Percentiles rank a stretch among this genome's conserved stretches.
Conservation (phyloP, 2,329 filamentous ascomycete species). For the Clarireedia monteithiana region DNA sequence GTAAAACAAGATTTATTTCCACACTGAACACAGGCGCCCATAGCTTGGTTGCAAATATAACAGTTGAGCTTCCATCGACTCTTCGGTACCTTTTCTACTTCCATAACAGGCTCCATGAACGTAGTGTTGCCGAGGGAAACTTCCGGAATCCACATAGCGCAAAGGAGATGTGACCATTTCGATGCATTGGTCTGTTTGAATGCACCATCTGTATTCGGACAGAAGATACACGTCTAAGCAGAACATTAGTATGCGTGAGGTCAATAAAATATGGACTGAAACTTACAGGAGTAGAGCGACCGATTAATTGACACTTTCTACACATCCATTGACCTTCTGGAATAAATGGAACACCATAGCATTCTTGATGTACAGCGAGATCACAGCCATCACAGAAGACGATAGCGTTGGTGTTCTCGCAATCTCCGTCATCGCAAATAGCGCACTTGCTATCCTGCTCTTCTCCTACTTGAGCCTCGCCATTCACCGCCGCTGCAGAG, state of each 20-base stretch:
- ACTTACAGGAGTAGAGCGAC: conserved; percentile 72
- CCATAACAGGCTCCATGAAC: conserved; percentile 97
- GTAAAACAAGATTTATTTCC: conserved; percentile 96
- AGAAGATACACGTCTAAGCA: conserved; percentile 84
- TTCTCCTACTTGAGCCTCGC: conserved; percentile 78
- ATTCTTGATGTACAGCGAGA: conserved; percentile 95
- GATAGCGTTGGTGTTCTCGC: conserved; percentile 97
- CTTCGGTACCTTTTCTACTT: conserved; percentile 94
- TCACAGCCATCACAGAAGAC: conserved; percentile 99
- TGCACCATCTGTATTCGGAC: conserved; percentile 91
- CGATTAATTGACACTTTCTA: conserved; percentile 91
- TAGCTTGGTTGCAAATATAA: conserved; percentile 94
- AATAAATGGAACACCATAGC: conserved; percentile 97
- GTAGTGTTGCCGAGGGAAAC: conserved; percentile 92
- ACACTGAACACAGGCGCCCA: conserved; percentile 98
- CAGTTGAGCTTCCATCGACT: conserved; percentile 89
- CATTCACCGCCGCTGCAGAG: conserved; percentile 90
- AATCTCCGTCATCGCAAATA: conserved; percentile 98
- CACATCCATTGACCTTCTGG: conserved; percentile 98
- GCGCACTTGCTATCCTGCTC: conserved; percentile 97
- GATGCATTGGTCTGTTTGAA: conserved; percentile 97
- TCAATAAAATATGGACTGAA: conserved; percentile 24
- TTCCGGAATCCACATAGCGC: conserved; percentile 97
- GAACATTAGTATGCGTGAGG: conserved; percentile 12
- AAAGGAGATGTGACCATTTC: conserved; percentile 94